Evolutionary conservation across 1,284 basidiomycete genomes (phyloP).

Genomic region (Megacollybia platyphylla): DNA sequence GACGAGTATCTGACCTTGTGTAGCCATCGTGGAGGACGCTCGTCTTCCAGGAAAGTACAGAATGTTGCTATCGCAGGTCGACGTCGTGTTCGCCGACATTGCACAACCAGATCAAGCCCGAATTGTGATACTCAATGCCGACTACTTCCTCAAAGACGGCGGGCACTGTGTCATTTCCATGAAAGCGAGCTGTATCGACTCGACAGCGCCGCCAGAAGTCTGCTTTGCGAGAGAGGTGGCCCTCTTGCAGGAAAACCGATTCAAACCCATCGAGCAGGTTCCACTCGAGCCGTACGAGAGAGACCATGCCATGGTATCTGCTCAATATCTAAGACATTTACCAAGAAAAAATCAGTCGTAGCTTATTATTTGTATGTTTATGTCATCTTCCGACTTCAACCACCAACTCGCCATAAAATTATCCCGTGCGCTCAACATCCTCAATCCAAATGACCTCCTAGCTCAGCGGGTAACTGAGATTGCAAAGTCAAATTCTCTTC

Average conservation of each 20-base stretch:
- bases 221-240: slow-evolving; percentile 90
- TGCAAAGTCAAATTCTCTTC: slow-evolving; percentile 53
- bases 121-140: slow-evolving; percentile 88
- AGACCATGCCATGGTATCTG: slow-evolving; percentile 74
- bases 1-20: slow-evolving; percentile 6
- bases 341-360: background rate
- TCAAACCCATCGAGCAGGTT: slow-evolving; percentile 92
- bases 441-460: slow-evolving; percentile 76
- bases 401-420: slow-evolving; percentile 75
- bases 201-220: slow-evolving; percentile 79
- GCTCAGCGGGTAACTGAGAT: slow-evolving; percentile 73
- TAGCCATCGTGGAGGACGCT: slow-evolving; percentile 95
- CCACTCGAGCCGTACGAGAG: slow-evolving; percentile 80
- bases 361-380: no score
- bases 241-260: slow-evolving; percentile 66
- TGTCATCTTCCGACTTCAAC: slow-evolving; percentile 35
- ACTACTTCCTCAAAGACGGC: slow-evolving; percentile 92
- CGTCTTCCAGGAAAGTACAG: slow-evolving; percentile 92
- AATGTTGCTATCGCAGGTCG: slow-evolving; percentile 88
- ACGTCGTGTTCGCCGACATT: slow-evolving; percentile 96
- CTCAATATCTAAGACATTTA: background rate
- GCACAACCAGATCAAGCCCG: slow-evolving; percentile 98
- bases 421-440: slow-evolving; percentile 63
- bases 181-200: slow-evolving; percentile 99
- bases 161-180: slow-evolving; percentile 95